These are phyloP conservation scores for Tricholoma bakamatsutake DNA, from an alignment of 768 basidiomycete species.

Conservation along the genomic window DNA sequence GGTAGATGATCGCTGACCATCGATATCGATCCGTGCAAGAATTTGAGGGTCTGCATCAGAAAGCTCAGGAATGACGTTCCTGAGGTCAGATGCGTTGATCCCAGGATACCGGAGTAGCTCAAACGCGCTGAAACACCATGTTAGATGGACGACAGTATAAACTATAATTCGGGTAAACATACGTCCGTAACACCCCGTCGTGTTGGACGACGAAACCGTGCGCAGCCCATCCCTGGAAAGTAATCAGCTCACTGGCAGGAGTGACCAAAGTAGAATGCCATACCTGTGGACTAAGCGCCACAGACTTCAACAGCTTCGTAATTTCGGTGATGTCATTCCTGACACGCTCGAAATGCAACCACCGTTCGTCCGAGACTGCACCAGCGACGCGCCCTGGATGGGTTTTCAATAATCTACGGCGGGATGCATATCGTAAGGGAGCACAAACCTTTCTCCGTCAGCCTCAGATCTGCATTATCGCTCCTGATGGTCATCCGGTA, in stretches of 20 bases:
- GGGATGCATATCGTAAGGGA: neutral
- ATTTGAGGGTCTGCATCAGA: constrained; percentile 42
- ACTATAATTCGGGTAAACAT: neutral
- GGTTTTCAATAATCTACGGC: neutral
- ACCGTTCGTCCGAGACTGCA: constrained; percentile 40
- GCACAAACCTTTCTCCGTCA: constrained; percentile 67
- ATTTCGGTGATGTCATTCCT: constrained; percentile 28
- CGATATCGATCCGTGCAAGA: constrained; percentile 59
- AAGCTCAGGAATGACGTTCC: constrained; percentile 43
- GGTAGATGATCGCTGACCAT: constrained; percentile 41
- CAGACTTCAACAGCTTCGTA: constrained; percentile 29
- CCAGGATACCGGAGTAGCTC: constrained; percentile 62
- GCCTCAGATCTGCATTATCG: constrained; percentile 82
- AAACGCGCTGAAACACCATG: constrained; percentile 50
- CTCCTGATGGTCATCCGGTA: constrained; percentile 84
- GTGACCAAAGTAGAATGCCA: neutral
- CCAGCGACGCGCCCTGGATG: constrained; percentile 36
- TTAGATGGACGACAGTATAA: neutral
- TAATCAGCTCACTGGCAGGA: neutral
- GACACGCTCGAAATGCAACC: constrained; percentile 31
- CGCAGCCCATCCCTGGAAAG: constrained; percentile 28
- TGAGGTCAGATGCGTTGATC: constrained; percentile 39
- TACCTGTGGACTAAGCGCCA: constrained; percentile 39
- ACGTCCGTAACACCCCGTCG: constrained; percentile 43
- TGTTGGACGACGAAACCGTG: constrained; percentile 39